phyloP scores from a whole-genome alignment of 2,329 filamentous ascomycete species.

The Apiospora hydei region DNA sequence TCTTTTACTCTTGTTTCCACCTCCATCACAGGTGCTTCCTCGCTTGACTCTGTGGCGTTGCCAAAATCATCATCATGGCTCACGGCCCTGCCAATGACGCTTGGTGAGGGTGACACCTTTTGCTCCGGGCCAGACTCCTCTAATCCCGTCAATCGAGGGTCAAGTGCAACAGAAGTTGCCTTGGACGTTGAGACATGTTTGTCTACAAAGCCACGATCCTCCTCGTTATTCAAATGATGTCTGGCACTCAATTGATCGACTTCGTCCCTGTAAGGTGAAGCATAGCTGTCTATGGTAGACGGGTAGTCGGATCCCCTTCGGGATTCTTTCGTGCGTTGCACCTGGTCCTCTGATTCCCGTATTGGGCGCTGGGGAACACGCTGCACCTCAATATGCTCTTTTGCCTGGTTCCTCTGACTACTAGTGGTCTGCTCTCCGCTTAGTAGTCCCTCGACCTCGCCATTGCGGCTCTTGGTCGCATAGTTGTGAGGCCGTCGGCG shows the following conservation, averaged over 20 bases:
- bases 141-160: background rate
- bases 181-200: slow-evolving; percentile 13
- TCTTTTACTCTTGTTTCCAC: background rate
- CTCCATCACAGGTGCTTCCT: slow-evolving; percentile 32
- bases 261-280: slow-evolving; percentile 20
- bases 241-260: slow-evolving; percentile 10
- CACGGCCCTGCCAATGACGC: slow-evolving; percentile 21
- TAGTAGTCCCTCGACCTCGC: background rate
- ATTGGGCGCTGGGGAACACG: background rate
- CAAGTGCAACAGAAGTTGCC: background rate
- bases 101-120: slow-evolving; percentile 2
- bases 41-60: slow-evolving; percentile 19
- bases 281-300: slow-evolving; percentile 4
- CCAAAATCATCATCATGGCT: slow-evolving; percentile 10
- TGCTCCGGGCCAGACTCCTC: background rate
- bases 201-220: background rate
- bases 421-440: background rate
- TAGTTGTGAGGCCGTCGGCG: slow-evolving; percentile 24
- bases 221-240: background rate
- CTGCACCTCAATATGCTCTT: background rate
- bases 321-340: background rate
- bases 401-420: background rate
- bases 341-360: background rate
- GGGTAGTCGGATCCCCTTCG: background rate
- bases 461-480: background rate